These are phyloP conservation scores for Pyrrhoderma noxium DNA, from an alignment of 1,284 basidiomycete species.

Conservation along the genomic window DNA sequence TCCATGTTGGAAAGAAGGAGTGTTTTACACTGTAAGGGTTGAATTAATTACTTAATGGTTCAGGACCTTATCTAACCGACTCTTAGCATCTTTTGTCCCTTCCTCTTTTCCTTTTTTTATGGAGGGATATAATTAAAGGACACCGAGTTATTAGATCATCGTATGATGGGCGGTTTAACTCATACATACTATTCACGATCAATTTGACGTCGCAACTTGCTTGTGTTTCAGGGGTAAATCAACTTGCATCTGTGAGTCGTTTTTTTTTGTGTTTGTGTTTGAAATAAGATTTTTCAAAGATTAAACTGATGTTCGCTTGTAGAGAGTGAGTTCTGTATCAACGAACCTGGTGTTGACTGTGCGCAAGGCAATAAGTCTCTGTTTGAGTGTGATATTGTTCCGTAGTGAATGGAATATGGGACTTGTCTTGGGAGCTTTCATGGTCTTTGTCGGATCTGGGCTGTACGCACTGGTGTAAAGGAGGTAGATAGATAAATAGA, in stretches of 20 bases:
- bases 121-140: constrained; percentile 49
- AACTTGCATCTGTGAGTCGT: constrained; percentile 63
- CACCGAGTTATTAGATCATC: constrained; percentile 34
- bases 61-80: background rate
- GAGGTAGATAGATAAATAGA: background rate
- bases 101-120: constrained; percentile 65
- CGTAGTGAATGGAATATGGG: constrained; percentile 57
- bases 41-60: background rate
- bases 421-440: constrained; percentile 51
- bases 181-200: constrained; percentile 49
- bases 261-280: background rate
- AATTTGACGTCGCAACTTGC: constrained; percentile 78
- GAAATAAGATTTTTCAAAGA: background rate
- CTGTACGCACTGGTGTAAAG: constrained; percentile 32
- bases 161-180: constrained; percentile 24
- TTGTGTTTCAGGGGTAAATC: constrained; percentile 86
- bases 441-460: constrained; percentile 62
- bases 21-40: constrained; percentile 68
- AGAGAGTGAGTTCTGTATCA: constrained; percentile 67
- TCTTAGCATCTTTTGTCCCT: constrained; percentile 62
- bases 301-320: background rate
- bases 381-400: constrained; percentile 72
- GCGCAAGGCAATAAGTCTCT: constrained; percentile 64
- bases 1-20: constrained; percentile 77
- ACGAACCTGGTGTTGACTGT: constrained; percentile 66